Percentiles rank a stretch among this genome's conserved stretches.
Conservation (phyloP, 169 alveolate genomes). For the Perkinsus chesapeaki region DNA sequence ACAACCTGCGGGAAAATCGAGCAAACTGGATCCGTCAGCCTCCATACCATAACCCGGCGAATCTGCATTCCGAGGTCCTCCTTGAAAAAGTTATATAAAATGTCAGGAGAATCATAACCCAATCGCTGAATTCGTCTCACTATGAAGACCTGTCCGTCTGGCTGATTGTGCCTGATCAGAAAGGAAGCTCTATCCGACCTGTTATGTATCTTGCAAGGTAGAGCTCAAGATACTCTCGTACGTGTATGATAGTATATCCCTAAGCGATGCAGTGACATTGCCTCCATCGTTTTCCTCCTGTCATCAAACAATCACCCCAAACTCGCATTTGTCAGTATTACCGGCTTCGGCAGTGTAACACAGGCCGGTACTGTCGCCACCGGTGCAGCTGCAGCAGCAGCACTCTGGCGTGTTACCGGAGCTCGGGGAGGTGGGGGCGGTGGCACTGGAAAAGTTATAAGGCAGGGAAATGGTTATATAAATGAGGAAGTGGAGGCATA, state of each 20-base stretch:
- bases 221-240: background rate
- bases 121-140: background rate
- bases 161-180: background rate
- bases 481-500: no score
- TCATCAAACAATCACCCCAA: background rate
- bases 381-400: background rate
- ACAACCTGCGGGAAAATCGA: background rate
- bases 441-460: no score
- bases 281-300: background rate
- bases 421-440: no score
- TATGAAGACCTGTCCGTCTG: background rate
- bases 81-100: background rate
- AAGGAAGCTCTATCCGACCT: background rate
- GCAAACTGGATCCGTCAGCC: background rate
- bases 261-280: background rate
- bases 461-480: no score
- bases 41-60: background rate
- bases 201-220: no score
- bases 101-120: background rate
- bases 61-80: background rate
- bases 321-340: background rate
- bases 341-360: background rate
- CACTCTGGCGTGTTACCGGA: background rate
- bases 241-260: background rate
- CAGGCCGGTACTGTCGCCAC: no score